Evolutionary conservation across 2,329 filamentous ascomycete genomes (phyloP), one percentile per base, ranked within the genome.

Genomic region (Fusarium dlaminii): DNA sequence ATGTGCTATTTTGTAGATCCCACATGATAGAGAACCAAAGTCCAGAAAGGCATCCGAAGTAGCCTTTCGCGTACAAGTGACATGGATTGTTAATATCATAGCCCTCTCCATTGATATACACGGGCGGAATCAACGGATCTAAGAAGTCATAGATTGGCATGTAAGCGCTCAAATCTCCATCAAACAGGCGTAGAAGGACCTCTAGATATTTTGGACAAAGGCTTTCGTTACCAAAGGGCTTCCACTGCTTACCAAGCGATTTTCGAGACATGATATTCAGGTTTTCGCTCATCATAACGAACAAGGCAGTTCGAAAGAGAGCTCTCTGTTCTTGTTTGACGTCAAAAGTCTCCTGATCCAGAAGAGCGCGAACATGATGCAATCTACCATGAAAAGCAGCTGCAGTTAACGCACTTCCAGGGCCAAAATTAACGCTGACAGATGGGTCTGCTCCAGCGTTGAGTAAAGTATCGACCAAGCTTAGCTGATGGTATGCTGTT

Each of bases 401-500:
- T 0, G 24, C 24, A 11, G 13, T 29, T 1, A 46, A 1, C 0
- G 18, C 11, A 1, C 0, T 22, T 0, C 3, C 18, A 22, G 6
- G 5, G 8, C 6, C 18, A 0, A 46, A 46, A 0, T 8, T 0
- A 8, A 46, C 24, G 8, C 18, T 29, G 24, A 29, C 13, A 5
- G 8, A 46, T 11, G 43, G 24, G 4, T 29, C 43, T 46, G 43
- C 3, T 1, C 24, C 43, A 3, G 24, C 24, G 0, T 8, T 5
- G 0, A 29, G 6, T 22, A 46, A 22, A 22, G 3, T 4, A 3
- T 46, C 18, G 13, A 22, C 5, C 4, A 29, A 15, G 8, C 18
- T 3, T 5, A 22, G 6, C 18, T 15, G 18, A 15, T 0, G 18
- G 6, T 46, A 4, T 22, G 8, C 13, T 8, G 24, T 22, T 22